Evolutionary conservation across 345 rosid species (phyloP).

Genomic region (Noccaea caerulescens): DNA sequence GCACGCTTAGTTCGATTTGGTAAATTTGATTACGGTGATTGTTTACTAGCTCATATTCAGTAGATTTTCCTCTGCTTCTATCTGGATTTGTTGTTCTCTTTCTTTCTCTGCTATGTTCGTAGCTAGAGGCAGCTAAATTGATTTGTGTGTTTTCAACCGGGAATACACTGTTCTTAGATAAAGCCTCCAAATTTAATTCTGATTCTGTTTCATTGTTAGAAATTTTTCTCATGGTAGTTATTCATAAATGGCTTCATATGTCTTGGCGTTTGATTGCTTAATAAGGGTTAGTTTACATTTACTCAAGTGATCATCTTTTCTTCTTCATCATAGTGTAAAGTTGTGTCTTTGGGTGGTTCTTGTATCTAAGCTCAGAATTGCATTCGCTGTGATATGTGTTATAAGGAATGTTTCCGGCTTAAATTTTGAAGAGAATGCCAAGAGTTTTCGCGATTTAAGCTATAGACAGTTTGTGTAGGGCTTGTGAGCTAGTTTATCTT

Average conservation of each 20-base stretch:
- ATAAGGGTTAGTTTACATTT: conserved; percentile 20
- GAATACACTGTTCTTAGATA: neutral
- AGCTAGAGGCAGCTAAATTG: conserved; percentile 14
- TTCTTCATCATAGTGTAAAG: neutral
- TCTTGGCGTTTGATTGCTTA: conserved; percentile 12
- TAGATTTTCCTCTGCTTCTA: conserved; percentile 11
- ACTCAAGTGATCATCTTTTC: neutral
- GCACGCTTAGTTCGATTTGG: conserved; percentile 27
- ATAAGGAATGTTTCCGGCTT: conserved; percentile 10
- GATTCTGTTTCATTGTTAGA: conserved; percentile 21
- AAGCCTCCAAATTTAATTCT: conserved; percentile 11
- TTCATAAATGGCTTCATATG: conserved; percentile 7
- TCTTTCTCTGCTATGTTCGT: conserved; percentile 6
- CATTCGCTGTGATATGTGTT: conserved; percentile 4
- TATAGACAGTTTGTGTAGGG: conserved; percentile 10
- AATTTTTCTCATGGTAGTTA: neutral
- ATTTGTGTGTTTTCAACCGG: conserved; percentile 22
- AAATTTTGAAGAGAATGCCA: neutral
- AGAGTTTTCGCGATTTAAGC: neutral
- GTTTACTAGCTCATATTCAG: conserved; percentile 14
- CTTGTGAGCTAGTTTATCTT: conserved; percentile 1
- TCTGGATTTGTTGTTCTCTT: conserved; percentile 24
- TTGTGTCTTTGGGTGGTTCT: conserved; percentile 13
- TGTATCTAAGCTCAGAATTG: conserved; percentile 11
- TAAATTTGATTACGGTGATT: conserved; percentile 25